Evolutionary conservation across 2,329 filamentous ascomycete genomes (phyloP), one percentile per base, ranked within the genome.

Genomic region (Pseudocercospora crystallina): DNA sequence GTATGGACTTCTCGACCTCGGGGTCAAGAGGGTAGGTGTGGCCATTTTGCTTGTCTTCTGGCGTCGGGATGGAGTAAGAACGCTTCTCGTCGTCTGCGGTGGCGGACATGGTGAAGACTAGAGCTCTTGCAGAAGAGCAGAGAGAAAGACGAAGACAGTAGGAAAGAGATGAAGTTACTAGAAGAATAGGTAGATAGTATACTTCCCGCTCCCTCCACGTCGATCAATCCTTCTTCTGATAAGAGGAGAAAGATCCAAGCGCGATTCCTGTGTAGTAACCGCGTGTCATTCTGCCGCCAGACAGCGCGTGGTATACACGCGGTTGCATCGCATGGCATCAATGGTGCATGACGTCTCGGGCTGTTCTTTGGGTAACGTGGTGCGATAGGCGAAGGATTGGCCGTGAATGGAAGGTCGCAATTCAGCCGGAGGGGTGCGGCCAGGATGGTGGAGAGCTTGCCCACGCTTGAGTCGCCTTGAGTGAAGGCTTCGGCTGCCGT

Each of bases 1-100:
- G 53, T 2, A 63, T 31, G 5, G 60, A 51, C 53, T 63, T 61
- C 17, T 66, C 63, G 17, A 57, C 49, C 5, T 65, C 61, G 8
- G 56, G 48, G 20, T 63, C 59, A 29, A 60, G 40, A 2, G 43
- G 34, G 39, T 33, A 48, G 32, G 10, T 32, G 12, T 38, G 2
- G 4, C 7, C 15, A 20, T 30, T 42, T 5, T 31, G 32, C 10
- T 12, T 37, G 8, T n/a, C 33, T n/a, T 3, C 8, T 20, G 32
- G 37, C 9, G 17, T 14, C 7, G 20, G 20, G 20, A 26, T 26
- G 20, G 20, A 26, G 20, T 26, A 26, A 4, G 20, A 26, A 4
- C 20, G 20, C 20, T 26, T 26, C 20, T 26, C 20, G 20, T 26
- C 20, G 7, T 26, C 20, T 26, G 20, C 20, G 20, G 20, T 26